Conservation (phyloP, 331 rosid species). For the Malus hybrid region DNA sequence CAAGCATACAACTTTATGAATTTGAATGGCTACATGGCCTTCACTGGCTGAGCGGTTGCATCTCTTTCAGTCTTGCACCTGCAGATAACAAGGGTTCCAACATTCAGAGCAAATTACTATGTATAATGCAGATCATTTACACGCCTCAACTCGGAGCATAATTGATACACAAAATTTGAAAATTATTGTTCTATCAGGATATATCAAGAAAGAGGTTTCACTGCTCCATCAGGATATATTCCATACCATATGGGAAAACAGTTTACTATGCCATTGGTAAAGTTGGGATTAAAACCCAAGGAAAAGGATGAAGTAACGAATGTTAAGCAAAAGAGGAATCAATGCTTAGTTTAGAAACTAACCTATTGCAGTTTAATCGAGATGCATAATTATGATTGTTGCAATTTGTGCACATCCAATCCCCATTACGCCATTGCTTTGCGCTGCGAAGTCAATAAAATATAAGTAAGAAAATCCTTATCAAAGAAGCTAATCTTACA, state of each 20-base stretch:
- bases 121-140: neutral
- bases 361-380: slow-evolving; percentile 87
- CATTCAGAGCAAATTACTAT: neutral
- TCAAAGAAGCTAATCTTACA: neutral
- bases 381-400: slow-evolving; percentile 96
- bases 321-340: neutral
- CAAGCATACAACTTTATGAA: neutral
- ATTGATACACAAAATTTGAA: neutral
- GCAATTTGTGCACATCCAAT: slow-evolving; percentile 97
- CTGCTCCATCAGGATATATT: neutral
- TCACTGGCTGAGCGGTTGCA: slow-evolving; percentile 31
- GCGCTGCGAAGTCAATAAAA: slow-evolving; percentile 50
- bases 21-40: slow-evolving; percentile 19
- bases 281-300: neutral
- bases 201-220: neutral
- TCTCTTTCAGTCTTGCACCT: slow-evolving; percentile 81
- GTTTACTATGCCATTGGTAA: neutral
- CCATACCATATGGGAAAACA: neutral
- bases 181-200: neutral
- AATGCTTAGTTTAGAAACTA: neutral
- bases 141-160: neutral
- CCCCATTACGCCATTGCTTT: slow-evolving; percentile 93
- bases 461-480: neutral
- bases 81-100: slow-evolving; percentile 15
- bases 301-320: neutral